Evolutionary conservation across 176 grass and related monocot species (phyloP).

Genomic region (Musa acuminata): DNA sequence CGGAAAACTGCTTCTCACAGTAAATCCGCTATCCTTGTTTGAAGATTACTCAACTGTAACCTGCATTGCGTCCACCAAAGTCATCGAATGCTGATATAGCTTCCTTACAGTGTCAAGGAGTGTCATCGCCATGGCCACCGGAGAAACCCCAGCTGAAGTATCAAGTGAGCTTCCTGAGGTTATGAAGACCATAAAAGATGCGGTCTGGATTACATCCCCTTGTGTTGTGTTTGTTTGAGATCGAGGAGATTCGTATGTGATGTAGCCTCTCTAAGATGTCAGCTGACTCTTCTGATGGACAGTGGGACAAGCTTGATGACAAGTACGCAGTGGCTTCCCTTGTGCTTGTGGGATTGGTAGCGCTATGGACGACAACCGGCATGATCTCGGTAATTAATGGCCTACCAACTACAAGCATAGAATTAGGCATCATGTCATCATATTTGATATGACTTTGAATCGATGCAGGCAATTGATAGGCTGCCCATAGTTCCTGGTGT

Average conservation of each 20-base stretch:
- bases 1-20: not conserved
- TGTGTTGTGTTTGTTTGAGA: not conserved
- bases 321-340: slow-evolving; percentile 80
- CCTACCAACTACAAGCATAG: not conserved
- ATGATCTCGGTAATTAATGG: slow-evolving; percentile 43
- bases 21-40: not conserved
- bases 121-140: slow-evolving; percentile 27
- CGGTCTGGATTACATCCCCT: slow-evolving; percentile 36
- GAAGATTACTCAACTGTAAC: too few relatives aligned
- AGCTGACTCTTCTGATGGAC: slow-evolving; percentile 50
- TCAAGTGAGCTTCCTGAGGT: slow-evolving; percentile 44
- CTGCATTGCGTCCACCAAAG: too few relatives aligned
- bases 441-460: not conserved
- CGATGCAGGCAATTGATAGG: slow-evolving; percentile 57
- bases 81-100: not conserved
- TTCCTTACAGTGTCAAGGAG: slow-evolving; percentile 14
- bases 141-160: slow-evolving; percentile 34
- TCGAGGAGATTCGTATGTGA: slow-evolving; percentile 15
- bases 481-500: slow-evolving; percentile 74
- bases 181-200: slow-evolving; percentile 38
- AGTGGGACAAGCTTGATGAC: slow-evolving; percentile 97
- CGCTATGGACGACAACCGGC: slow-evolving; percentile 63
- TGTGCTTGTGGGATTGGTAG: slow-evolving; percentile 49
- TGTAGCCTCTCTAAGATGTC: slow-evolving; percentile 18
- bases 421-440: not conserved